These are phyloP conservation scores for Hyphopichia homilentoma DNA, from an alignment of 805 yeast genomes.

Conservation along the genomic window DNA sequence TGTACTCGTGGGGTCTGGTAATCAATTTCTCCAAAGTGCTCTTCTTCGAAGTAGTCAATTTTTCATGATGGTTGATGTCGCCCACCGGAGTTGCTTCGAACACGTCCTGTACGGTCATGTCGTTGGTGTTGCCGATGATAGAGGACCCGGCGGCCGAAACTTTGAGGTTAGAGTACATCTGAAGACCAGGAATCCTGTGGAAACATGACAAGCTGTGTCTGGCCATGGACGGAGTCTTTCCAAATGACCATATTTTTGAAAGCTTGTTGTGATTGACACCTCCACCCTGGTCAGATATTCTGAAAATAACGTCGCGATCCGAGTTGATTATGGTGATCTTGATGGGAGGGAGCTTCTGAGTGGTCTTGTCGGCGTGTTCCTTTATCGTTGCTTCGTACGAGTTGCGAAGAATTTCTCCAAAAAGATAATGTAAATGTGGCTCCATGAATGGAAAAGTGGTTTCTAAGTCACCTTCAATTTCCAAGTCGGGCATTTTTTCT, in stretches of 20 bases:
- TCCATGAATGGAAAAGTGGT: slow-evolving; percentile 77
- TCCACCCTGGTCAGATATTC: slow-evolving; percentile 89
- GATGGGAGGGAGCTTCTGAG: slow-evolving; percentile 62
- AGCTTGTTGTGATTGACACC: slow-evolving; percentile 65
- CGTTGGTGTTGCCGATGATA: slow-evolving; percentile 13
- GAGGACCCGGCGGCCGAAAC: slow-evolving; percentile 41
- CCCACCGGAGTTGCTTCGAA: slow-evolving; percentile 41
- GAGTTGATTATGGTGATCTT: slow-evolving; percentile 69
- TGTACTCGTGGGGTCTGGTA: slow-evolving; percentile 68
- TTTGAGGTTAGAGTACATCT: slow-evolving; percentile 36
- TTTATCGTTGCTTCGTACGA: slow-evolving; percentile 75
- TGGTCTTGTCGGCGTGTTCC: slow-evolving; percentile 24
- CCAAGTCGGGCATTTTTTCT: slow-evolving; percentile 65
- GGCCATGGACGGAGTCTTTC: slow-evolving; percentile 62
- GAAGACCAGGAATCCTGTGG: slow-evolving; percentile 65
- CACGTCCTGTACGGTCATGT: slow-evolving; percentile 8
- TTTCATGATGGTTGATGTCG: slow-evolving; percentile 23
- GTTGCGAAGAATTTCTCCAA: slow-evolving; percentile 86
- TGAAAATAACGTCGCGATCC: slow-evolving; percentile 62
- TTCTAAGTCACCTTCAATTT: slow-evolving; percentile 68
- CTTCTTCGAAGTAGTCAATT: slow-evolving; percentile 24
- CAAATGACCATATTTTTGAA: slow-evolving; percentile 81
- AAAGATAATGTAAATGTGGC: slow-evolving; percentile 78
- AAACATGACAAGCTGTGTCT: slow-evolving; percentile 57
- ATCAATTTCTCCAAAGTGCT: slow-evolving; percentile 64